phyloP scores from a whole-genome alignment of 129 eudicot species.

The Lonicera japonica region DNA sequence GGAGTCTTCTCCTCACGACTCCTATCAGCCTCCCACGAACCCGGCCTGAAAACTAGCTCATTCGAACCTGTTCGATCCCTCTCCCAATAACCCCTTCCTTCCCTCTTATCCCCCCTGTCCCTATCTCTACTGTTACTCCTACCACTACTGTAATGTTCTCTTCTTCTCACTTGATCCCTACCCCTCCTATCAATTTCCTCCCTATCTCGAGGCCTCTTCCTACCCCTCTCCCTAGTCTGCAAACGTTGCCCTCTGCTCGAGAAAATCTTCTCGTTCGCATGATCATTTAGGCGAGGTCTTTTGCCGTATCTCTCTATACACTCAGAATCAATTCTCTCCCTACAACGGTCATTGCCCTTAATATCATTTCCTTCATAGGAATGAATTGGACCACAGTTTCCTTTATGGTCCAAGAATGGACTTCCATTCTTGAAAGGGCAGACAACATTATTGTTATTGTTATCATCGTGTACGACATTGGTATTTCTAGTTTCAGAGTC shows the following conservation, averaged over 20 bases:
- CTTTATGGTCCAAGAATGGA: neutral
- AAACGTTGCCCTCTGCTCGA: conserved; percentile 1
- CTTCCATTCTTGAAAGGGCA: neutral
- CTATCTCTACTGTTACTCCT: conserved; percentile 37
- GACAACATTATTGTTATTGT: neutral
- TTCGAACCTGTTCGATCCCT: conserved; percentile 56
- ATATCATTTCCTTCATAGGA: neutral
- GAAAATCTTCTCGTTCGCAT: conserved; percentile 23
- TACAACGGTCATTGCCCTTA: neutral
- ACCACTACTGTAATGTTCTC: conserved; percentile 40
- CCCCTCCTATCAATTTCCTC: conserved; percentile 47
- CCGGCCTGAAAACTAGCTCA: conserved; percentile 68
- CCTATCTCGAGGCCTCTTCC: conserved; percentile 60
- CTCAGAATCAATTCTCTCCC: conserved; percentile 4
- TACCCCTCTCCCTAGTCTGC: conserved; percentile 32
- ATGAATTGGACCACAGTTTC: neutral
- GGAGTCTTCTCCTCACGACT: conserved; percentile 39
- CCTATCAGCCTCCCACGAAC: conserved; percentile 65
- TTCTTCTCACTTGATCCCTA: conserved; percentile 43
- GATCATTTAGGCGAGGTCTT: conserved; percentile 30
- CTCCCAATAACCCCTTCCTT: conserved; percentile 88
- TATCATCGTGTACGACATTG: neutral
- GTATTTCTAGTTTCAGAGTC: conserved; percentile 5
- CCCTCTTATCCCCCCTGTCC: conserved; percentile 56
- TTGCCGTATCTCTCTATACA: conserved; percentile 32